phyloP scores from a whole-genome alignment of 2,329 filamentous ascomycete genomes.

The Geosmithia morbida region DNA sequence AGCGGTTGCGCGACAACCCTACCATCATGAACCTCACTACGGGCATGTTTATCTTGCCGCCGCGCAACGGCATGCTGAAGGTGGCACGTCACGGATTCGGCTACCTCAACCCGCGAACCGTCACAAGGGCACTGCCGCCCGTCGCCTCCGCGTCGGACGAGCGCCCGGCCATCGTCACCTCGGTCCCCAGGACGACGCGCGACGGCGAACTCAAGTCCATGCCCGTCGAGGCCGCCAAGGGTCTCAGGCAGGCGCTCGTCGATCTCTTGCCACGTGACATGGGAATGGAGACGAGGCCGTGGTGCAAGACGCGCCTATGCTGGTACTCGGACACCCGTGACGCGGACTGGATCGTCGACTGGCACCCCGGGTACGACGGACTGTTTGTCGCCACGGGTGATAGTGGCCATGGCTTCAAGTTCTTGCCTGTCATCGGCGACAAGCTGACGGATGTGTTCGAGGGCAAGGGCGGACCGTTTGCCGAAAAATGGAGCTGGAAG shows the following conservation, averaged over 20 bases:
- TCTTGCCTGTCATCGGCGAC: slow-evolving; percentile 50
- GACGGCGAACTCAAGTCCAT: slow-evolving; percentile 15
- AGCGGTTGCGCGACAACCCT: slow-evolving; percentile 47
- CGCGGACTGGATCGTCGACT: slow-evolving; percentile 57
- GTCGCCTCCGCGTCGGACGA: slow-evolving; percentile 9
- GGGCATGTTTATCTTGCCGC: slow-evolving; percentile 64
- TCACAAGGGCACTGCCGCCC: slow-evolving; percentile 18
- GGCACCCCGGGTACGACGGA: slow-evolving; percentile 46
- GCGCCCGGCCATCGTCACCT: slow-evolving; percentile 16
- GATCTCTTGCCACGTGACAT: slow-evolving; percentile 41
- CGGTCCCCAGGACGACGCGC: slow-evolving; percentile 18
- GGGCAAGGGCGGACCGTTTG: slow-evolving; percentile 32
- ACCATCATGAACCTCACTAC: slow-evolving; percentile 58
- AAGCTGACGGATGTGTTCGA: slow-evolving; percentile 43
- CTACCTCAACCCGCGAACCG: slow-evolving; percentile 39
- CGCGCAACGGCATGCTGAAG: slow-evolving; percentile 47
- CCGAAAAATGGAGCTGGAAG: slow-evolving; percentile 50
- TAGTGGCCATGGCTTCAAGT: slow-evolving; percentile 55
- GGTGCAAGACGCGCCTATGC: slow-evolving; percentile 49
- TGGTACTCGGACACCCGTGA: slow-evolving; percentile 66
- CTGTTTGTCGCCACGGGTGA: slow-evolving; percentile 49
- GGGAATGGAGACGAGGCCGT: slow-evolving; percentile 42
- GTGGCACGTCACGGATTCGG: slow-evolving; percentile 56
- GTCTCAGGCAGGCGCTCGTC: slow-evolving; percentile 44
- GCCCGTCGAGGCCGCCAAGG: slow-evolving; percentile 44